phyloP scores from a whole-genome alignment of 2,329 filamentous ascomycete species.

The Ceratocystis albifundus region DNA sequence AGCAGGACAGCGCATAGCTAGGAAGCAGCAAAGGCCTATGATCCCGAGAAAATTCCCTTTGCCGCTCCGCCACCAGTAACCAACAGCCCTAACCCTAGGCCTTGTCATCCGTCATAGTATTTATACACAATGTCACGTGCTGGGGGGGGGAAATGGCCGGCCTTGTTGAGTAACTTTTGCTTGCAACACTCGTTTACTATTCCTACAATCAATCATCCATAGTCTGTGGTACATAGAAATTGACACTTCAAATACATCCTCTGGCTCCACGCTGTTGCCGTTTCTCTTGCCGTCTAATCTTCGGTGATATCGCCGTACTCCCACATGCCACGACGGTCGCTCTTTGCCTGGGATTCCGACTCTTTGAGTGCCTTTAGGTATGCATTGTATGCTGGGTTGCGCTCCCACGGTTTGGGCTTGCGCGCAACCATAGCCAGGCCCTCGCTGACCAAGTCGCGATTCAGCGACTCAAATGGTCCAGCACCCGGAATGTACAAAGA shows the following conservation, averaged over 20 bases:
- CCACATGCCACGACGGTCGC: slow-evolving; percentile 78
- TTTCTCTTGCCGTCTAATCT: slow-evolving; percentile 43
- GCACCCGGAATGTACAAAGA: slow-evolving; percentile 73
- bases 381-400: slow-evolving; percentile 54
- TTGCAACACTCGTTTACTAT: background rate
- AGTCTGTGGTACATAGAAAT: slow-evolving; percentile 10
- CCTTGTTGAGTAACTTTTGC: background rate
- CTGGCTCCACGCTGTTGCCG: background rate
- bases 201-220: background rate
- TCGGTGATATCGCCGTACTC: slow-evolving; percentile 96
- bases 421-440: slow-evolving; percentile 83
- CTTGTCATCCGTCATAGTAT: too few relatives aligned
- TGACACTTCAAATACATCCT: background rate
- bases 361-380: slow-evolving; percentile 61
- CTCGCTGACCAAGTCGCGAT: slow-evolving; percentile 71
- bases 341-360: slow-evolving; percentile 68
- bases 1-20: slow-evolving; percentile 11
- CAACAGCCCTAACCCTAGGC: too few relatives aligned
- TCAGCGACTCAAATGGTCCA: slow-evolving; percentile 66
- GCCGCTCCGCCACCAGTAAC: too few relatives aligned
- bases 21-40: background rate
- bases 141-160: too few relatives aligned
- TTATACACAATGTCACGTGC: too few relatives aligned
- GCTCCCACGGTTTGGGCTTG: slow-evolving; percentile 88
- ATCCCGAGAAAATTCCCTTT: background rate